phyloP scores from a whole-genome alignment of 495 filamentous ascomycete genomes.

The Aspergillus nanangensis region DNA sequence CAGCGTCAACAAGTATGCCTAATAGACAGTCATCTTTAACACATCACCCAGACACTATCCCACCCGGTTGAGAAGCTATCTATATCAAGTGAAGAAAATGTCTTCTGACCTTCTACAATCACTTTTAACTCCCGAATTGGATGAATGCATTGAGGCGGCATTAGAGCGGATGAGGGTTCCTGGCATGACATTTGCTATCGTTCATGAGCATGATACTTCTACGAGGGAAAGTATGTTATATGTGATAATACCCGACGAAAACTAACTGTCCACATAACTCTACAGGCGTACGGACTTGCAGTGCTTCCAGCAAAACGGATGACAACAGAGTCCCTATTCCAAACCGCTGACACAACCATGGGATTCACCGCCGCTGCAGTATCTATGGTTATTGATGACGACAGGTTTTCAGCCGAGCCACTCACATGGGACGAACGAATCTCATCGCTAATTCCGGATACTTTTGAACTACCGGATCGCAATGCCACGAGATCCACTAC shows the following conservation, averaged over 20 bases:
- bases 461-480: slow-evolving; percentile 47
- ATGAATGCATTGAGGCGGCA: slow-evolving; percentile 23
- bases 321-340: slow-evolving; percentile 41
- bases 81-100: no score
- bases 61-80: no score
- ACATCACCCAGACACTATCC: no score
- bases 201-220: slow-evolving; percentile 38
- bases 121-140: slow-evolving; percentile 21
- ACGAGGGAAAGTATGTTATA: slow-evolving; percentile 41
- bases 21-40: no score
- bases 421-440: slow-evolving; percentile 49
- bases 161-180: slow-evolving; percentile 48
- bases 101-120: background rate
- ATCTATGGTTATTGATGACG: slow-evolving; percentile 41
- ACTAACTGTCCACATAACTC: background rate
- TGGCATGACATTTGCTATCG: slow-evolving; percentile 44
- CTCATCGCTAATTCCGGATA: slow-evolving; percentile 42
- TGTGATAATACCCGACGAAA: background rate
- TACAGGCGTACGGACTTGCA: slow-evolving; percentile 50
- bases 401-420: slow-evolving; percentile 17
- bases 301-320: slow-evolving; percentile 32
- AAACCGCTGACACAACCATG: slow-evolving; percentile 49
- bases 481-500: slow-evolving; percentile 41
- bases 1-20: no score
- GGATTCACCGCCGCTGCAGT: slow-evolving; percentile 49